Conservation (phyloP, 192 early-diverging fungal genomes). For the Coemansia sp. region DNA sequence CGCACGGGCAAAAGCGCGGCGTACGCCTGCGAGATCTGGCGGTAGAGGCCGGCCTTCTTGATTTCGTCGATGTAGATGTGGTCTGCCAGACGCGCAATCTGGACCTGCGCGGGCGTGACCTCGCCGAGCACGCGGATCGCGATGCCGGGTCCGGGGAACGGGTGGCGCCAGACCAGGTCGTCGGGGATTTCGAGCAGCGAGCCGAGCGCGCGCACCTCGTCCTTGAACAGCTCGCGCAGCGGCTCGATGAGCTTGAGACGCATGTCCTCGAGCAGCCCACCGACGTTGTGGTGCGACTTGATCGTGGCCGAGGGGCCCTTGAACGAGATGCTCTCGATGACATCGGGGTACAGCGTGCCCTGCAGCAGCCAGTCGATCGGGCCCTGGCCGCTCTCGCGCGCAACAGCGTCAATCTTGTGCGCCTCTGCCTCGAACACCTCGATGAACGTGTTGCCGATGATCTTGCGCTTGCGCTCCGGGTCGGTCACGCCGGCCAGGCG, state of each 20-base stretch:
- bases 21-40: constrained; percentile 97
- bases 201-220: constrained; percentile 98
- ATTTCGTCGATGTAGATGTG: constrained; percentile 99
- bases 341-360: constrained; percentile 98
- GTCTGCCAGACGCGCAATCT: constrained; percentile 93
- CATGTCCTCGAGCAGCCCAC: constrained; percentile 95
- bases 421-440: constrained; percentile 97
- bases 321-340: constrained; percentile 98
- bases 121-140: constrained; percentile 97
- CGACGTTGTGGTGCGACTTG: constrained; percentile 99
- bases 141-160: constrained; percentile 99
- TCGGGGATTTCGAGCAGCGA: constrained; percentile 84
- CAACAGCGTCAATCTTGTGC: constrained; percentile 76
- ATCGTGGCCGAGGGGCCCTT: constrained; percentile 99
- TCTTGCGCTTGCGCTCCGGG: constrained; percentile 97
- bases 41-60: constrained; percentile 95
- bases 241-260: constrained; percentile 98
- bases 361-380: constrained; percentile 94
- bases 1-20: constrained; percentile 92
- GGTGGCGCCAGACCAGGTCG: constrained; percentile 97
- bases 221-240: constrained; percentile 97
- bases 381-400: constrained; percentile 67
- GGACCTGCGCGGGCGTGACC: constrained; percentile 90
- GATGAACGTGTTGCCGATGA: constrained; percentile 99
- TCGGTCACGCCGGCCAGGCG: constrained; percentile 90